Conservation (phyloP, 2,329 filamentous ascomycete species). For the Ceratocystis albifundus region DNA sequence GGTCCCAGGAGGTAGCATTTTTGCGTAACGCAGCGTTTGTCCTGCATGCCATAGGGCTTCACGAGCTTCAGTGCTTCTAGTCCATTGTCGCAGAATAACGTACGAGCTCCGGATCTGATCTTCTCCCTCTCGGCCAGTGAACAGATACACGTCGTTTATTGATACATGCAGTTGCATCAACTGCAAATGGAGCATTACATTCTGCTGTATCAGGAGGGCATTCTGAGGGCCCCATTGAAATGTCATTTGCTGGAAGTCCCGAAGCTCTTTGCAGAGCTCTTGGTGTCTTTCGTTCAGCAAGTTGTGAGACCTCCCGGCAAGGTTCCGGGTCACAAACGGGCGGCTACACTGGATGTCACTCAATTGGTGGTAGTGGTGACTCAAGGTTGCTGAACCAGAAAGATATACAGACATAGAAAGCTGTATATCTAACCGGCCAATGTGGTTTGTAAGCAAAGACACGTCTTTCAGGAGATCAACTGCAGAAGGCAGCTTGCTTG, state of each 20-base stretch:
- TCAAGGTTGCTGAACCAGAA: slow-evolving; percentile 53
- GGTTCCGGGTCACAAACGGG: slow-evolving; percentile 34
- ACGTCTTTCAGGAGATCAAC: slow-evolving; percentile 48
- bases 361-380: slow-evolving; percentile 55
- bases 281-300: slow-evolving; percentile 47
- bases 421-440: slow-evolving; percentile 43
- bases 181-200: slow-evolving; percentile 42
- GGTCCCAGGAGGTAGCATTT: slow-evolving; percentile 40
- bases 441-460: slow-evolving; percentile 39
- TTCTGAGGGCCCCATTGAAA: slow-evolving; percentile 29
- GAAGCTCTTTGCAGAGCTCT: slow-evolving; percentile 49
- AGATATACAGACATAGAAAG: slow-evolving; percentile 49
- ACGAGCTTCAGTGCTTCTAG: slow-evolving; percentile 42
- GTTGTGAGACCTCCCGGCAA: slow-evolving; percentile 34
- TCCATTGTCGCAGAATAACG: slow-evolving; percentile 48
- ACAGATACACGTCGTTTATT: slow-evolving; percentile 54
- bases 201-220: slow-evolving; percentile 37
- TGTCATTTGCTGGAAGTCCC: slow-evolving; percentile 37
- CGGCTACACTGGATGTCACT: slow-evolving; percentile 39
- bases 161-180: slow-evolving; percentile 54
- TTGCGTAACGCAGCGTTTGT: slow-evolving; percentile 52
- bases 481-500: slow-evolving; percentile 39
- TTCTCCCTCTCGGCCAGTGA: slow-evolving; percentile 55
- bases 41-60: slow-evolving; percentile 57
- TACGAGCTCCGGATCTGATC: slow-evolving; percentile 52